Evolutionary conservation across 345 rosid species (phyloP), one percentile per base, ranked within the genome.

Genomic region (Euclidium syriacum): DNA sequence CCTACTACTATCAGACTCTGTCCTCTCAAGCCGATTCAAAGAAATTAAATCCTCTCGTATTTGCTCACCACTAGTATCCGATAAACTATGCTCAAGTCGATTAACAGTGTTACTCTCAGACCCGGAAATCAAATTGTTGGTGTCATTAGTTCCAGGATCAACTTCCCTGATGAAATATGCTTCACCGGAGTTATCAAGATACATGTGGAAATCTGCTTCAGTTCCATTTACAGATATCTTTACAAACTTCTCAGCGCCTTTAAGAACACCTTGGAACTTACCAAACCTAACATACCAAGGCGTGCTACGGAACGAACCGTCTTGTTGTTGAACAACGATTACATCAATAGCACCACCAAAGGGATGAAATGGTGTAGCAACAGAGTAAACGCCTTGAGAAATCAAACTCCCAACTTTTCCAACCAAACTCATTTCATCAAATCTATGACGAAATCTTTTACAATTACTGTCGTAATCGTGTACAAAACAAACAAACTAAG

Each of bases 281-380:
- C 98, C 98, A 50, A 91, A 91, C 72, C 90, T 77, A 49, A 91
- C 98, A 38, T 91, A 81, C 98, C 98, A 91, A 35, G 98, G 98
- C 0, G 95, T 84, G 70, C 96, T 88, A 18, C 80, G 81, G 60
- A 85, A 91, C 2, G 85, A 73, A 57, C 91, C 95, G 62, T 91
- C 95, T 68, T 84, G 80, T 79, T 91, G 98, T 67, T 78, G 86
- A 62, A 91, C 96, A 30, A 83, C 98, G 61, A 91, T 86, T 7
- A 85, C 87, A 75, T 91, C 98, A 72, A 91, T 84, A 52, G 98
- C 98, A 59, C 98, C 98, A 19, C 98, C 98, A 60, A 91, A 91
- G 1, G 96, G 98, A 75, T 91, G 98, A 65, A 91, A 91, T 0
- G 98, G 96, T 67, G 91, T 91, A 18, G 96, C 95, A 62, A 91